phyloP scores from a whole-genome alignment of 129 eudicot genomes.

The Heracleum sosnowskyi region DNA sequence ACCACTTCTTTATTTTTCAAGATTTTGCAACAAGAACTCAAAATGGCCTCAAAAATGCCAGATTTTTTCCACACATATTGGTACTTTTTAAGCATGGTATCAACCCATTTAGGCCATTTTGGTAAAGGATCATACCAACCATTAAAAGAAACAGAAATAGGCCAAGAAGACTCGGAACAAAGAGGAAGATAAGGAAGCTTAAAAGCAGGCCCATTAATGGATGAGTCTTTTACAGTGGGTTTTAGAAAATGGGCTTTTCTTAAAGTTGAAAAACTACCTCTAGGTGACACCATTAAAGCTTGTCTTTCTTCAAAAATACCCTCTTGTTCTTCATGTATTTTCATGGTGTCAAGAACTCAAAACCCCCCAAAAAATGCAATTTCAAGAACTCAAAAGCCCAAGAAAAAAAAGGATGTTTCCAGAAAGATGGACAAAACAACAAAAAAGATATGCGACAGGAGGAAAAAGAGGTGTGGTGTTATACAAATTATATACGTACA shows the following conservation, averaged over 20 bases:
- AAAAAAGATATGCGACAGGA: not conserved
- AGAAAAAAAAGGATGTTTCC: too few species aligned
- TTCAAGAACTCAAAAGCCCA: not conserved
- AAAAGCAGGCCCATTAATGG: not conserved
- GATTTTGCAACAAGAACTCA: not conserved
- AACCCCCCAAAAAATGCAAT: not conserved
- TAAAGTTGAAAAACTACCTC: slow-evolving; percentile 5
- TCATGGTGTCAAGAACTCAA: not conserved
- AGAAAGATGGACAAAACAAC: not conserved
- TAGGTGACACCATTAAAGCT: slow-evolving; percentile 28
- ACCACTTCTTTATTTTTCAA: not conserved
- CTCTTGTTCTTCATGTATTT: not conserved
- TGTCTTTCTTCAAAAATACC: slow-evolving; percentile 19
- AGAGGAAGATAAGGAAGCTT: not conserved
- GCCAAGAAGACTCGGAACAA: slow-evolving; percentile 3
- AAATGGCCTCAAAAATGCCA: not conserved
- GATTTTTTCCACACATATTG: not conserved
- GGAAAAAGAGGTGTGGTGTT: not conserved
- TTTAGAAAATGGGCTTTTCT: slow-evolving; percentile 26
- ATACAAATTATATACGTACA: not conserved
- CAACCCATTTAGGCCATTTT: not conserved
- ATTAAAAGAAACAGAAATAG: slow-evolving; percentile 5
- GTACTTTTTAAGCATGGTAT: not conserved
- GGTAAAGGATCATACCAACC: slow-evolving; percentile 9
- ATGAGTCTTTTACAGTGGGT: slow-evolving; percentile 18